Evolutionary conservation across 495 filamentous ascomycete species (phyloP).

Genomic region (Articulospora tetracladia): DNA sequence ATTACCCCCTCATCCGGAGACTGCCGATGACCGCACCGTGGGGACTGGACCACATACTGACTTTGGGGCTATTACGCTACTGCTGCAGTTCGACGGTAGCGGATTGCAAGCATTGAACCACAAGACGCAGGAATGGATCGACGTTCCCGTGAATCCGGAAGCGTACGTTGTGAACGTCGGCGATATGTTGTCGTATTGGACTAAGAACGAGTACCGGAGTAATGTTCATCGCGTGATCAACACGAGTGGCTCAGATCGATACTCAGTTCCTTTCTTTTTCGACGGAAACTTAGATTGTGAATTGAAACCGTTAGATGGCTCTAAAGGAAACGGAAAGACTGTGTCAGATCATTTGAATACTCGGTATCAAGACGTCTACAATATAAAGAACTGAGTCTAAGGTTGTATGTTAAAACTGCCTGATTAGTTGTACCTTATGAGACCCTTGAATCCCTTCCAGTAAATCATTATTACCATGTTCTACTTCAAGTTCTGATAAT

Average conservation of each 20-base stretch:
- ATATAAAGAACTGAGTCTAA: too few species aligned
- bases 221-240: background rate
- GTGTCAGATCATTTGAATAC: too few species aligned
- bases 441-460: too few species aligned
- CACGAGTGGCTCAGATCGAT: background rate
- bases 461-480: too few species aligned
- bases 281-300: background rate
- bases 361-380: too few species aligned
- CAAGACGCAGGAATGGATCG: background rate
- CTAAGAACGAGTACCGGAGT: background rate
- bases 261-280: background rate
- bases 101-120: background rate
- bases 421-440: too few species aligned
- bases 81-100: background rate
- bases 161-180: background rate
- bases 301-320: background rate
- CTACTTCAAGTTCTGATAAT: too few species aligned
- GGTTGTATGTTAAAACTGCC: too few species aligned
- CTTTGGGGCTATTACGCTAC: background rate
- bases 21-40: background rate
- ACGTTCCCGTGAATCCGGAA: background rate
- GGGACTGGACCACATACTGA: background rate
- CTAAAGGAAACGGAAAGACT: background rate
- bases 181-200: background rate
- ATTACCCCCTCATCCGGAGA: background rate